A percentile compares a stretch with the other conserved stretches of the same genome.
phyloP scores from a whole-genome alignment of 441 rosid species.

The Bocquillonia castaneifolia region DNA sequence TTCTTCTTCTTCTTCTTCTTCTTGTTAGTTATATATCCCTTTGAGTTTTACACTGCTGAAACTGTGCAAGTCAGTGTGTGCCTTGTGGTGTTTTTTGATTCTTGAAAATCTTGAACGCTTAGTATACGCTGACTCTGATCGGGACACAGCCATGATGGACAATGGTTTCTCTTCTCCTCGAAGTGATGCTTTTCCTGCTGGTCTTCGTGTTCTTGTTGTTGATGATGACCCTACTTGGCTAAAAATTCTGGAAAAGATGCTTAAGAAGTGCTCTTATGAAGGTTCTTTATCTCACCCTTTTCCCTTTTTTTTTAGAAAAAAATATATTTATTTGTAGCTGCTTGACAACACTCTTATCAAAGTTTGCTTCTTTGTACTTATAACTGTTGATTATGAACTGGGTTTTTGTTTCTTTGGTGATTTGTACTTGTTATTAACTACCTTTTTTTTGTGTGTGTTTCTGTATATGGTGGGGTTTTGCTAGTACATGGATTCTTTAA shows the following conservation, averaged over 20 bases:
- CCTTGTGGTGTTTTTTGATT: background rate
- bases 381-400: conserved; percentile 14
- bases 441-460: background rate
- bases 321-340: background rate
- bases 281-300: conserved; percentile 33
- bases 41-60: too few relatives aligned
- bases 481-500: conserved; percentile 8
- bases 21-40: too few relatives aligned
- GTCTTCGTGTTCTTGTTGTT: conserved; percentile 87
- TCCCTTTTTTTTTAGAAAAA: background rate
- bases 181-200: conserved; percentile 57
- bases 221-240: conserved; percentile 93
- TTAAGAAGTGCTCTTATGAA: conserved; percentile 84
- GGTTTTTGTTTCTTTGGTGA: background rate
- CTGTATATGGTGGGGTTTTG: too few relatives aligned
- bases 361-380: background rate
- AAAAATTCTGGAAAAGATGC: conserved; percentile 95
- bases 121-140: background rate
- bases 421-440: background rate
- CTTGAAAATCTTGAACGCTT: too few relatives aligned
- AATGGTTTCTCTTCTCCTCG: conserved; percentile 65
- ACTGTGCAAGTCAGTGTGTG: too few relatives aligned
- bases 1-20: too few relatives aligned
- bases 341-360: background rate
- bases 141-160: conserved; percentile 47